Conservation (phyloP, 176 grass and related monocot species). For the Zizania latifolia region DNA sequence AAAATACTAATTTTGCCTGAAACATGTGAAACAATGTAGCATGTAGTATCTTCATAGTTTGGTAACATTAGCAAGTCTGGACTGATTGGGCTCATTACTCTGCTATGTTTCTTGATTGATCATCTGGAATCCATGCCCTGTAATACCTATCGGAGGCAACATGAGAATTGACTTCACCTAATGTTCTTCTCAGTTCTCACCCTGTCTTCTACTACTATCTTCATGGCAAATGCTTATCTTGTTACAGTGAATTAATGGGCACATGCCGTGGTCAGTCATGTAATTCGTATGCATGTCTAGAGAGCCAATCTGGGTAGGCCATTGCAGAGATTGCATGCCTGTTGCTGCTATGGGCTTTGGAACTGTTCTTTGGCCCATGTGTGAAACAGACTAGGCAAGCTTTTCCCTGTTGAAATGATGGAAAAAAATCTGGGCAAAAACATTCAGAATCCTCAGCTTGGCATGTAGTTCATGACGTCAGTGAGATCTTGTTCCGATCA, state of each 20-base stretch:
- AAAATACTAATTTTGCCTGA: neutral
- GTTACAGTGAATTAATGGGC: neutral
- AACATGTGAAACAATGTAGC: neutral
- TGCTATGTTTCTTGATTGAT: neutral
- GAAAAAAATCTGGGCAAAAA: neutral
- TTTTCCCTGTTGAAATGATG: neutral
- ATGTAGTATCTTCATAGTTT: neutral
- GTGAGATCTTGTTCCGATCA: slow-evolving; percentile 27
- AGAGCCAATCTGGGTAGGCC: no score
- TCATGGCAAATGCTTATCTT: no score
- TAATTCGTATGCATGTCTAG: neutral
- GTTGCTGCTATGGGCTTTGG: neutral
- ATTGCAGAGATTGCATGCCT: no score
- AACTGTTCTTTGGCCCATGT: neutral
- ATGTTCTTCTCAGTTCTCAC: neutral
- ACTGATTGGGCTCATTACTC: neutral
- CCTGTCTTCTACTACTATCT: neutral
- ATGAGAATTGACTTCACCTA: neutral
- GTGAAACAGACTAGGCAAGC: no score
- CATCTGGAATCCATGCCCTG: neutral
- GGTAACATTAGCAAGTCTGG: neutral
- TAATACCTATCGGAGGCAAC: neutral
- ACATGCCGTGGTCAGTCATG: neutral
- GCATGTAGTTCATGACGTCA: slow-evolving; percentile 16
- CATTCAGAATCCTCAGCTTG: neutral